These are phyloP conservation scores for Lachancea cidri DNA, from an alignment of 805 yeast species.

Conservation along the genomic window DNA sequence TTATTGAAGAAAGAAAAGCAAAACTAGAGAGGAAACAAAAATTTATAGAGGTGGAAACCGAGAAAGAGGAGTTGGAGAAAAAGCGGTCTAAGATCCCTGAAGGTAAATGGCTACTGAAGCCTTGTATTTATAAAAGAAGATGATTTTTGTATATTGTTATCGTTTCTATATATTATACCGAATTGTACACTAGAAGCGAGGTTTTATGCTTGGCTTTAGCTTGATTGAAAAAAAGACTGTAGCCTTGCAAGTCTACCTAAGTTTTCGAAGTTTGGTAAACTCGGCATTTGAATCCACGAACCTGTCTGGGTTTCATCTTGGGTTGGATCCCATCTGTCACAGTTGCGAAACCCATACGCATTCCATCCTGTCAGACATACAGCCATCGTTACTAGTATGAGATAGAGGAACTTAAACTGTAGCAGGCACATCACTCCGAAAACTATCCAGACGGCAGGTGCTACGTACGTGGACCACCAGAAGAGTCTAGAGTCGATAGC, in stretches of 20 bases:
- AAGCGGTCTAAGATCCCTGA: constrained; percentile 57
- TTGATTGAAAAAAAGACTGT: constrained; percentile 26
- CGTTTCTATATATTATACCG: constrained; percentile 1
- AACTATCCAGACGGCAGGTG: constrained; percentile 72
- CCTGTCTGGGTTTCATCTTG: constrained; percentile 6
- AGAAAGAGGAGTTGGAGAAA: constrained; percentile 51
- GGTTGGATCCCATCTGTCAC: constrained; percentile 75
- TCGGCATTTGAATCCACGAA: constrained; percentile 29
- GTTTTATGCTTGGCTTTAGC: background rate
- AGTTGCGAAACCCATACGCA: constrained; percentile 83
- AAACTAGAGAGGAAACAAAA: constrained; percentile 57
- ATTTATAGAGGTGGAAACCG: constrained; percentile 66
- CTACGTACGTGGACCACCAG: constrained; percentile 72
- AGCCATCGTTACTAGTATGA: constrained; percentile 62
- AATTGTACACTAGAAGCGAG: background rate
- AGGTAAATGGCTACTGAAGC: constrained; percentile 87
- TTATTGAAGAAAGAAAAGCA: constrained; percentile 55
- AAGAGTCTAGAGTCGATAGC: constrained; percentile 89
- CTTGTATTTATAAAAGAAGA: constrained; percentile 92
- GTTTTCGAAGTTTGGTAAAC: constrained; percentile 24
- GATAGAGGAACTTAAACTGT: constrained; percentile 66
- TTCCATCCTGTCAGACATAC: constrained; percentile 71
- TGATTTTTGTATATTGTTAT: too few relatives aligned
- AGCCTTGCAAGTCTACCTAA: constrained; percentile 21
- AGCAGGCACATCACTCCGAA: constrained; percentile 74